Base-by-base conservation (phyloP, 225 moss, liverwort and hornwort species). In the Asterella californica region DNA sequence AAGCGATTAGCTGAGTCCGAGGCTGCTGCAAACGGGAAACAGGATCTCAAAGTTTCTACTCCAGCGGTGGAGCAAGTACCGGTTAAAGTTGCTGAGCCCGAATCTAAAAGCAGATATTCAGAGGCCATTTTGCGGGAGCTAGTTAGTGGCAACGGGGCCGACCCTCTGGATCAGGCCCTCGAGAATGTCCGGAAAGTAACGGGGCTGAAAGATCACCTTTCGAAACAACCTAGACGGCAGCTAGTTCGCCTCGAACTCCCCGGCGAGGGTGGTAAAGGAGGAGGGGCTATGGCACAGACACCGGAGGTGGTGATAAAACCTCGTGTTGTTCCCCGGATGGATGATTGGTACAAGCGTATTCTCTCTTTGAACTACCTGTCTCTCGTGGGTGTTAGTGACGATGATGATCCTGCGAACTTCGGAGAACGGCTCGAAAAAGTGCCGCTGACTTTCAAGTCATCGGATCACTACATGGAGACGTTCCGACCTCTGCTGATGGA, bases 401-500 rank as follows among this genome's bases (percentile, higher is more conserved):
- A 90, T 70, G 83, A 86, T 66, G 83, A 86, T 66, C 82, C 84
- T 76, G 67, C 84, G 0, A 69, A 59, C 12, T 52, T 64, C 46
- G 67, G 73, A 75, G 83, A 87, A 71, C 74, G 79, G 59, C 75
- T 95, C 61, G 83, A 84, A 19, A 95, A 90, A 85, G 88, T 99
- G 74, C 95, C 95, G 53, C 72, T 81, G 48, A 89, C 81, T 74
- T 99, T 99, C 79, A 83, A 82, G 34, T 92, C 99, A 65, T 81
- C 85, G 24, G 88, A 88, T 73, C 87, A 91, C 50, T 95, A 99
- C 83, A 83, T 89, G 86, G 88, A 84, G 36, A 75, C 89, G 53
- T 94, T 93, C 75, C 92, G 90, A 80, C 95, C 99, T 54, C 83
- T 99, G 79, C 87, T 99, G 75, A 81, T 99, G 84, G 99, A 99